Evolutionary conservation across 345 rosid genomes (phyloP), one percentile per base, ranked within the genome.

Genomic region (Acer saccharum): DNA sequence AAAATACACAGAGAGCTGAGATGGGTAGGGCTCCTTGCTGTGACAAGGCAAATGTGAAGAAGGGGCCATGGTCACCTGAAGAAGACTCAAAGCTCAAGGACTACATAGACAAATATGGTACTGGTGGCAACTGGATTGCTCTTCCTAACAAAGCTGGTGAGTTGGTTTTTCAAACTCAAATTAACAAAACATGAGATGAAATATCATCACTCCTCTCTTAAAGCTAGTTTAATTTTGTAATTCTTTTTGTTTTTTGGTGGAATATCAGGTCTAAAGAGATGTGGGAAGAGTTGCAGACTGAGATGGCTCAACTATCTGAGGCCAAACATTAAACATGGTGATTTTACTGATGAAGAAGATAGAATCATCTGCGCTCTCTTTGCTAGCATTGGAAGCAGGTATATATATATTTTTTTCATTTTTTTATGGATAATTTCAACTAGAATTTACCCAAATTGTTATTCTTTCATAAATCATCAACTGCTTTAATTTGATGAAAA

Each of bases 1-100:
- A 25, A 25, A 25, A 25, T 46, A 57, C 25, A 41, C 74, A 74
- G 65, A 76, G 11, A 77, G 79, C 78, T 35, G 71, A 84, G 78
- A 95, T 95, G 98, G 98, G 98, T 25, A 89, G 98, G 65, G 98
- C 98, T 87, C 98, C 98, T 78, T 95, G 98, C 67, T 95, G 98
- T 81, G 98, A 95, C 84, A 95, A 95, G 79, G 94, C 97, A 55
- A 95, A 89, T 81, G 98, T 91, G 88, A 95, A 95, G 90, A 90
- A 87, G 76, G 98, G 98, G 6, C 98, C 98, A 76, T 95, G 98
- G 98, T 93, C 98, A 25, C 91, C 98, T 27, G 98, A 95, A 78
- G 98, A 95, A 85, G 98, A 95, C 77, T 81, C 90, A 8, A 95
- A 93, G 87, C 98, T 95, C 43, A 93, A 87, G 80, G 93, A 87